Percentiles rank a stretch among this genome's conserved stretches.
Conservation (phyloP, 768 basidiomycete species). For the Hygrophorus russula region DNA sequence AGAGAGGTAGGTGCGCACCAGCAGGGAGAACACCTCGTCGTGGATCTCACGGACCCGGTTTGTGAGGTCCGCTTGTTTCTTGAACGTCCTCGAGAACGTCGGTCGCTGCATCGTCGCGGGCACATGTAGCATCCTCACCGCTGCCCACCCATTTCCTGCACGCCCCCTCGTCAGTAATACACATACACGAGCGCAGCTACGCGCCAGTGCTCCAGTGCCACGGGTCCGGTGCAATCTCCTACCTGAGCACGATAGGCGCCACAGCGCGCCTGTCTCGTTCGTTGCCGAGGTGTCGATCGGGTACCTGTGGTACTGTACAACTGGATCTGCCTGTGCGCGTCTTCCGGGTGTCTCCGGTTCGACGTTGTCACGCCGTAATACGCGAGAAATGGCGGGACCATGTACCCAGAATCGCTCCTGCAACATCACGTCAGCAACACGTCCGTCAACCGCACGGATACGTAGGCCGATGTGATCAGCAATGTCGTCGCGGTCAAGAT, state of each 20-base stretch:
- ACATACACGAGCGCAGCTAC: slow-evolving; percentile 9
- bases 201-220: slow-evolving; percentile 78
- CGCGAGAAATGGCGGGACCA: slow-evolving; percentile 82
- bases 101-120: slow-evolving; percentile 63
- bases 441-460: too few relatives aligned
- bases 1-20: slow-evolving; percentile 29
- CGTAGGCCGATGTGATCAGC: too few relatives aligned
- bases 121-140: slow-evolving; percentile 79
- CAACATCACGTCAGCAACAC: too few relatives aligned
- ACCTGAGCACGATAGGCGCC: slow-evolving; percentile 63
- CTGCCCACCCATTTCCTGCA: slow-evolving; percentile 81
- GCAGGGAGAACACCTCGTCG: slow-evolving; percentile 48
- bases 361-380: slow-evolving; percentile 60
- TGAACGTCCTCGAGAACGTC: slow-evolving; percentile 35
- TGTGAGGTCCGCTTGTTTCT: slow-evolving; percentile 46
- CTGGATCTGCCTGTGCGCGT: slow-evolving; percentile 61
- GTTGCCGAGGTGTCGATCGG: slow-evolving; percentile 34
- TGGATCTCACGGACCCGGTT: slow-evolving; percentile 69
- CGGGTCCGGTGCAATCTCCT: slow-evolving; percentile 30
- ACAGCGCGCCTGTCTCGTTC: slow-evolving; percentile 22
- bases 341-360: slow-evolving; percentile 46
- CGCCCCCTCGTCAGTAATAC: neutral
- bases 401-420: slow-evolving; percentile 75
- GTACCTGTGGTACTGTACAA: slow-evolving; percentile 65
- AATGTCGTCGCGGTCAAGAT: too few relatives aligned